Conservation (phyloP, 768 basidiomycete genomes). For the Crucibulum laeve region DNA sequence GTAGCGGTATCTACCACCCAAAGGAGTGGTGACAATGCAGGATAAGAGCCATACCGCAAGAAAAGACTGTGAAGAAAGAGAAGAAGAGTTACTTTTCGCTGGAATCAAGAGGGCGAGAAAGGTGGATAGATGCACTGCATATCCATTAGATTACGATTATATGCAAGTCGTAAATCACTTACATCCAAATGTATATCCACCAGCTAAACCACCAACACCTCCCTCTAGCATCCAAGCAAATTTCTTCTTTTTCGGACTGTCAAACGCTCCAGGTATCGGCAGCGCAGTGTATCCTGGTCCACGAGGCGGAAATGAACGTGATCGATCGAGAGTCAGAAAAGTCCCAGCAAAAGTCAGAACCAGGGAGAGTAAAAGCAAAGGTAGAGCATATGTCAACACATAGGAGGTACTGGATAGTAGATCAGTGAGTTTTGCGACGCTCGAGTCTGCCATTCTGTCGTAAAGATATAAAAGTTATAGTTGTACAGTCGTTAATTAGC, state of each 20-base stretch:
- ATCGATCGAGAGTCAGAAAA: slow-evolving; percentile 68
- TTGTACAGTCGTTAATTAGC: no score
- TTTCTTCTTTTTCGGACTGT: slow-evolving; percentile 25
- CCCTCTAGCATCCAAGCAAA: slow-evolving; percentile 46
- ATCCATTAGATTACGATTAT: slow-evolving; percentile 5
- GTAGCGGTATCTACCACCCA: slow-evolving; percentile 53
- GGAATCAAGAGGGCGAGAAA: slow-evolving; percentile 58
- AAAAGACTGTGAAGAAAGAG: slow-evolving; percentile 47
- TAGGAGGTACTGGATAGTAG: slow-evolving; percentile 47
- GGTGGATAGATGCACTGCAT: slow-evolving; percentile 52
- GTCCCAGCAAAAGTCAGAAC: slow-evolving; percentile 63
- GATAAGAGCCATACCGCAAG: slow-evolving; percentile 58
- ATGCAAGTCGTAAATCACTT: slow-evolving; percentile 14
- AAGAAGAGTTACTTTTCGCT: slow-evolving; percentile 36
- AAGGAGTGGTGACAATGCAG: slow-evolving; percentile 37
- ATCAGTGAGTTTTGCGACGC: slow-evolving; percentile 27
- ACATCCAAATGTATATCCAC: slow-evolving; percentile 61
- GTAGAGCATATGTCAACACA: slow-evolving; percentile 52
- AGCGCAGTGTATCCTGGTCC: slow-evolving; percentile 25
- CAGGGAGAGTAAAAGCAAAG: slow-evolving; percentile 55
- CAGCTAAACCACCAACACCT: slow-evolving; percentile 57
- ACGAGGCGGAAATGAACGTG: slow-evolving; percentile 52
- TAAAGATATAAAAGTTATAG: no score
- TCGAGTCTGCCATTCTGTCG: no score
- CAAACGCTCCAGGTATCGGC: slow-evolving; percentile 22